A percentile compares a stretch with the other conserved stretches of the same genome.
Evolutionary conservation across 495 filamentous ascomycete genomes (phyloP).

Genomic region (Alectoria sarmentosa): DNA sequence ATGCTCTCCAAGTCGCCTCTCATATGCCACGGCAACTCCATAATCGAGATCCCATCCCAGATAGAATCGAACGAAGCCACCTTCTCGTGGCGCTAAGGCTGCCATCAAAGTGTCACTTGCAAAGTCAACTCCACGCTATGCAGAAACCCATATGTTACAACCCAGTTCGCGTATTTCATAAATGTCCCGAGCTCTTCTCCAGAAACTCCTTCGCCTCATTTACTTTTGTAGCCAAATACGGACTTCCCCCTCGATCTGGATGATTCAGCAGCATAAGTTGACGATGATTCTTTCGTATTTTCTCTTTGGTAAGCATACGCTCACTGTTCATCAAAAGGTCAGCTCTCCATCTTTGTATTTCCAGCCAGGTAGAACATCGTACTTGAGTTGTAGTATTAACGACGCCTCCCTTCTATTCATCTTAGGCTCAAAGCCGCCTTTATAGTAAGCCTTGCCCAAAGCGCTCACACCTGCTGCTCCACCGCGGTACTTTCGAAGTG

Average conservation of each 20-base stretch:
- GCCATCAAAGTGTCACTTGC: neutral
- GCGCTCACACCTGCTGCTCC: conserved; percentile 51
- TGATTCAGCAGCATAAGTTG: conserved; percentile 97
- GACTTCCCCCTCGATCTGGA: conserved; percentile 93
- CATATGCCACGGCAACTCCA: neutral
- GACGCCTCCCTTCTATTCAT: conserved; percentile 91
- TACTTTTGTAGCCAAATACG: conserved; percentile 93
- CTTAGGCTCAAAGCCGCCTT: conserved; percentile 89
- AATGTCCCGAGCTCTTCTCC: conserved; percentile 54
- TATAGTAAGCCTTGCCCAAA: conserved; percentile 90
- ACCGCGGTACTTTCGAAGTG: conserved; percentile 73
- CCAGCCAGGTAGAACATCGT: conserved; percentile 27
- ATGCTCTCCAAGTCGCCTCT: neutral
- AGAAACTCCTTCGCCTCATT: conserved; percentile 97
- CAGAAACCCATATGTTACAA: conserved; percentile 13
- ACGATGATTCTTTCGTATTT: conserved; percentile 91
- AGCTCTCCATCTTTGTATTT: neutral
- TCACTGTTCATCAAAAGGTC: conserved; percentile 48
- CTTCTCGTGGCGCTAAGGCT: neutral
- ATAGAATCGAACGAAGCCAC: neutral
- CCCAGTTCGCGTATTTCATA: neutral
- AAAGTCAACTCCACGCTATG: conserved; percentile 30
- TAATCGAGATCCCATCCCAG: neutral
- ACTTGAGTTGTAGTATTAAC: conserved; percentile 87
- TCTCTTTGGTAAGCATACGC: conserved; percentile 76